Conservation (phyloP, 2,329 filamentous ascomycete genomes). For the Aspergillus sp. region DNA sequence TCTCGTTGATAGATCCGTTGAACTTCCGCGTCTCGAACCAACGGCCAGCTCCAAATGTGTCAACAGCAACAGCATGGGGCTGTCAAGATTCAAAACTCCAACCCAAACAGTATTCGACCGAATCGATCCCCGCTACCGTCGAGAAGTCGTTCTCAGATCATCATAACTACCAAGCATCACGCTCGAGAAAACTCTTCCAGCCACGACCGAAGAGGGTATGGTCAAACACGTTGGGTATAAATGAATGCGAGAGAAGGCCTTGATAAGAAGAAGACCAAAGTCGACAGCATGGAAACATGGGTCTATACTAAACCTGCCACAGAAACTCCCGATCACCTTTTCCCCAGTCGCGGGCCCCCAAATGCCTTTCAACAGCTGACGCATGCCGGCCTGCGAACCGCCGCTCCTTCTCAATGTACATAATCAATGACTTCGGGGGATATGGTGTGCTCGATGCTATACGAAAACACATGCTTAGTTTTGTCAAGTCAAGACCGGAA, state of each 20-base stretch:
- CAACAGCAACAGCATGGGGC: not conserved
- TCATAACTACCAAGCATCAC: not conserved
- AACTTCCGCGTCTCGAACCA: not conserved
- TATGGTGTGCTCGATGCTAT: constrained; percentile 46
- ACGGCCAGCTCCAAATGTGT: not conserved
- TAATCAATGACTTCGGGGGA: constrained; percentile 43
- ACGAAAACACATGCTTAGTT: constrained; percentile 46
- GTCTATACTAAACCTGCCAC: constrained; percentile 9
- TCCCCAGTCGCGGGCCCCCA: not conserved
- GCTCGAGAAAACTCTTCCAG: not conserved
- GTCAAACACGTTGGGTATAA: not conserved
- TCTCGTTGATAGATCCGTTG: not conserved
- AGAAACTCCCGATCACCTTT: constrained; percentile 12
- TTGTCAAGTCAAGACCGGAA: constrained; percentile 36
- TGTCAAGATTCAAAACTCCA: not conserved
- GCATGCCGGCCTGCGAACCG: constrained; percentile 32
- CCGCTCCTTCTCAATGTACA: constrained; percentile 44
- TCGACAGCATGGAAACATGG: constrained; percentile 10
- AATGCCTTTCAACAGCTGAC: constrained; percentile 11
- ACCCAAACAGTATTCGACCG: not conserved
- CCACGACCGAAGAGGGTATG: not conserved
- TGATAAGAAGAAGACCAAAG: constrained; percentile 21
- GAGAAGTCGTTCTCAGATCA: not conserved
- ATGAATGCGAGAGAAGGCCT: constrained; percentile 22
- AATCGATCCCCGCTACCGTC: not conserved